Evolutionary conservation across 1,284 basidiomycete genomes (phyloP).

Genomic region (Fomes fomentarius): DNA sequence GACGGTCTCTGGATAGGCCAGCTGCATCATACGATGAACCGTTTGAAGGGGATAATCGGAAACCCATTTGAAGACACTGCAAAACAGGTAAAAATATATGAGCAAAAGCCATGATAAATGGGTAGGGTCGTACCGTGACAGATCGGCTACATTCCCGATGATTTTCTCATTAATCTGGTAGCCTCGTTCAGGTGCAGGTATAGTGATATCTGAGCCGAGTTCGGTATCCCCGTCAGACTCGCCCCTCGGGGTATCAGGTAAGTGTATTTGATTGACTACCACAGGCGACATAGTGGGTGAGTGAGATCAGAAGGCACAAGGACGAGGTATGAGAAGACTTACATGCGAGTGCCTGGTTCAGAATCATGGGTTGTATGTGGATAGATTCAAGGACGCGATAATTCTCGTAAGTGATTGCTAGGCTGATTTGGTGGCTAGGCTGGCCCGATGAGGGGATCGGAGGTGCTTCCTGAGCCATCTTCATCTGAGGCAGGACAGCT

Average conservation of each 20-base stretch:
- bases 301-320: neutral
- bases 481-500: conserved; percentile 53
- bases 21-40: conserved; percentile 54
- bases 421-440: conserved; percentile 46
- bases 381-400: conserved; percentile 54
- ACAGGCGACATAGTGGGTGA: neutral
- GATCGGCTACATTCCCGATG: conserved; percentile 7
- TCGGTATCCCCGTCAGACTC: conserved; percentile 32
- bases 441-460: conserved; percentile 44
- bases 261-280: neutral
- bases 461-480: neutral
- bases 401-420: conserved; percentile 48
- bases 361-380: conserved; percentile 38
- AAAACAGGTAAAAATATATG: neutral
- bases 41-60: conserved; percentile 58
- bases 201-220: conserved; percentile 46
- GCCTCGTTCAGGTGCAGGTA: conserved; percentile 40
- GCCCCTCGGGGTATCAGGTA: neutral
- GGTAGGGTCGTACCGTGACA: conserved; percentile 13
- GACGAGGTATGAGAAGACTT: no score
- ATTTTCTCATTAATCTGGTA: neutral
- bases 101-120: neutral
- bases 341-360: conserved; percentile 40
- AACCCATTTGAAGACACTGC: conserved; percentile 46
- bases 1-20: conserved; percentile 44